phyloP scores from a whole-genome alignment of 2,329 filamentous ascomycete species.

The Leptographium galeiforme region DNA sequence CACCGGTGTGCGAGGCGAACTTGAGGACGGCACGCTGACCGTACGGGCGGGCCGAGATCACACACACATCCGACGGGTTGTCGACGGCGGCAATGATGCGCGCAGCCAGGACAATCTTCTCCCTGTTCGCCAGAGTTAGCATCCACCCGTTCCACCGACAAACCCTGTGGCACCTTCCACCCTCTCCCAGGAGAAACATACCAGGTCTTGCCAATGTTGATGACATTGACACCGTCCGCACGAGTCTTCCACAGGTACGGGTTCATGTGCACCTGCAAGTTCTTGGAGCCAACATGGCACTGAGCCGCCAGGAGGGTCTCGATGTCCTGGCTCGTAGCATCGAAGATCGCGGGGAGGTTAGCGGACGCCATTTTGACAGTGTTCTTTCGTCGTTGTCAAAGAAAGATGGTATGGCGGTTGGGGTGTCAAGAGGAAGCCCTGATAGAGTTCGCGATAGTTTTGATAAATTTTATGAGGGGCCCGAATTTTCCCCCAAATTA shows the following conservation, averaged over 20 bases:
- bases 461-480: constrained; percentile 8
- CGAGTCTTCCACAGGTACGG: constrained; percentile 99
- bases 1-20: constrained; percentile 97
- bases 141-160: background rate
- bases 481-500: constrained; percentile 7
- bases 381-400: constrained; percentile 13
- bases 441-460: constrained; percentile 4
- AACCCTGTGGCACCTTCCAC: background rate
- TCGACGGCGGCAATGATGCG: constrained; percentile 98
- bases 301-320: constrained; percentile 98
- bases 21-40: constrained; percentile 99
- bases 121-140: constrained; percentile 41
- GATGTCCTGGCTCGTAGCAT: constrained; percentile 95
- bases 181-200: constrained; percentile 31
- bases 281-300: constrained; percentile 95
- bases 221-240: constrained; percentile 92
- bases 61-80: constrained; percentile 98
- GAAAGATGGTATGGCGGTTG: background rate
- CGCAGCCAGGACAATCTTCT: constrained; percentile 98
- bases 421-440: background rate
- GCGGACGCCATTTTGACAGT: constrained; percentile 79
- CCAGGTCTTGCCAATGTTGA: constrained; percentile 99
- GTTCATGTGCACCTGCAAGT: constrained; percentile 90
- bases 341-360: constrained; percentile 90
- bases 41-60: constrained; percentile 99